Conservation (phyloP, 139 green algal genomes). For the Yamagishiella unicocca region DNA sequence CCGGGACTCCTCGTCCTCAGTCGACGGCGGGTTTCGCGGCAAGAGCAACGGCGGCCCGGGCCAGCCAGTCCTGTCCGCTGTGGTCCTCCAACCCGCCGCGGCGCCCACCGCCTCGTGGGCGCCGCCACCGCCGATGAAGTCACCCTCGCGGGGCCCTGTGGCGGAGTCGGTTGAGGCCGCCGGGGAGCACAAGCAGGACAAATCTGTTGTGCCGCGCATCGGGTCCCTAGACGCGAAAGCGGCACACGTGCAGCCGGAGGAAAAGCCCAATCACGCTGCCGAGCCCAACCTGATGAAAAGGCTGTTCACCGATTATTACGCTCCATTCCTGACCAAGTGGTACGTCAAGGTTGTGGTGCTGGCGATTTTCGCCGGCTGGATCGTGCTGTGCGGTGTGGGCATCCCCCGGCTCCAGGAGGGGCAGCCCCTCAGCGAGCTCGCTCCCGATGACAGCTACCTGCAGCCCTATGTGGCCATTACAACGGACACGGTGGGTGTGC, state of each 20-base stretch:
- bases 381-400: conserved; percentile 11
- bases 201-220: not conserved
- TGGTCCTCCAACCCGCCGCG: no score
- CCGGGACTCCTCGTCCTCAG: not conserved
- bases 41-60: not conserved
- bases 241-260: not conserved
- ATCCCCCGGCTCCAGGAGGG: conserved; percentile 43
- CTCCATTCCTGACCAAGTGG: conserved; percentile 34
- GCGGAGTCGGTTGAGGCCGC: not conserved
- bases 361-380: conserved; percentile 25
- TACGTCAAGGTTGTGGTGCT: conserved; percentile 53
- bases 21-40: not conserved
- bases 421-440: conserved; percentile 56
- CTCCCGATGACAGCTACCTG: conserved; percentile 57
- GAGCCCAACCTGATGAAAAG: conserved; percentile 33
- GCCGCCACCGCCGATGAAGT: not conserved
- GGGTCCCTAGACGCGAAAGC: not conserved
- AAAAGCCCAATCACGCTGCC: not conserved
- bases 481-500: not conserved
- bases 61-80: not conserved
- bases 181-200: not conserved
- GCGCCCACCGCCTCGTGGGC: no score
- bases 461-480: conserved; percentile 40
- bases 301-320: conserved; percentile 5
- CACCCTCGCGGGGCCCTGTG: not conserved